phyloP scores from a whole-genome alignment of 75 land plant species.

The Selaginella tamariscina region DNA sequence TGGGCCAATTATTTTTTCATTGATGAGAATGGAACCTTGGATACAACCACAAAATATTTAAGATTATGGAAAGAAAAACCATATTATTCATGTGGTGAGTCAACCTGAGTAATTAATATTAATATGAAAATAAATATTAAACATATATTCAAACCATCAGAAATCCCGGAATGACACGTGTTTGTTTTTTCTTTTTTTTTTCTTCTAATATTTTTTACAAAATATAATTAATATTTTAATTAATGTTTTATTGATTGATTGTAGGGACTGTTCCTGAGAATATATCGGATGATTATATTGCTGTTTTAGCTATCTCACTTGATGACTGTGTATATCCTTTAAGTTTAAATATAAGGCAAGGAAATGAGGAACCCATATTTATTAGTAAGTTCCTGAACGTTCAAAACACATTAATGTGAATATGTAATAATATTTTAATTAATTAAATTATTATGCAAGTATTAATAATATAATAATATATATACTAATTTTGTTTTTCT shows the following conservation, averaged over 20 bases:
- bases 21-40: background rate
- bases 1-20: background rate
- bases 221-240: no score
- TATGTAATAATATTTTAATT: background rate
- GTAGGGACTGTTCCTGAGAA: slow-evolving; percentile 13
- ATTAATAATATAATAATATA: no score
- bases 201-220: no score
- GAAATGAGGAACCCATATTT: background rate
- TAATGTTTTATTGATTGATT: background rate
- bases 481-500: background rate
- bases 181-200: no score
- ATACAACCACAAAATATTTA: background rate
- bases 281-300: slow-evolving; percentile 13
- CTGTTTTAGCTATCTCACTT: slow-evolving; percentile 1
- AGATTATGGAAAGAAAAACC: background rate
- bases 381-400: background rate
- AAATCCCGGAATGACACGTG: no score
- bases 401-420: background rate
- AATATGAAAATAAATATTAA: no score
- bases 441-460: background rate
- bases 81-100: background rate
- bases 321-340: slow-evolving; percentile 5
- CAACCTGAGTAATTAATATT: no score
- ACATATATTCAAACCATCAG: no score
- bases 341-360: background rate